phyloP scores from a whole-genome alignment of 495 filamentous ascomycete species.

The Podospora bellae-mahoneyi region DNA sequence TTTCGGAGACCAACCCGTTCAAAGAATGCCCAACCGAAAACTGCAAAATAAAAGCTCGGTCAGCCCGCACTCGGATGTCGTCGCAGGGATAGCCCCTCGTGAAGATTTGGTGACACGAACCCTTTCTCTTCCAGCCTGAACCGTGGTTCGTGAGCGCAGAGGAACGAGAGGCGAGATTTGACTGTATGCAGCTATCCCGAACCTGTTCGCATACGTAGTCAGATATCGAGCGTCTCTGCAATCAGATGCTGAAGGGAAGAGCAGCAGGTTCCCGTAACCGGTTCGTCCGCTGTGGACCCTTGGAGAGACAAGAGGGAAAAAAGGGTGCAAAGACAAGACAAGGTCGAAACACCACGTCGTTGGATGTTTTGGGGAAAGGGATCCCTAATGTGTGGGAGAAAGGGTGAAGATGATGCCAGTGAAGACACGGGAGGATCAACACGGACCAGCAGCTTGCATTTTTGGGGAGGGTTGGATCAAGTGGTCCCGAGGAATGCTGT shows the following conservation, averaged over 20 bases:
- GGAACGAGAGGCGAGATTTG: conserved; percentile 28
- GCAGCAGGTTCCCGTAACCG: conserved; percentile 38
- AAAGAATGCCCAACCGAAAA: neutral
- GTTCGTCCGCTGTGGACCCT: conserved; percentile 31
- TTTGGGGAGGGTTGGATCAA: conserved; percentile 30
- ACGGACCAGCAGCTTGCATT: conserved; percentile 34
- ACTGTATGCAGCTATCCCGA: conserved; percentile 50
- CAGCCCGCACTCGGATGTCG: neutral
- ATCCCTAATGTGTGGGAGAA: conserved; percentile 9
- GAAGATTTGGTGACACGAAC: neutral
- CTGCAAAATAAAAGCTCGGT: neutral
- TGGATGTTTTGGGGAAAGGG: conserved; percentile 9
- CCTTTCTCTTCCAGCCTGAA: conserved; percentile 11
- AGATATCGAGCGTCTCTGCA: conserved; percentile 39
- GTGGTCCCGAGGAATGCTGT: conserved; percentile 29
- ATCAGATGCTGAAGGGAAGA: conserved; percentile 24
- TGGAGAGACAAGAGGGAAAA: conserved; percentile 21
- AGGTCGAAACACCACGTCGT: conserved; percentile 28
- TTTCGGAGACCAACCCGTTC: neutral
- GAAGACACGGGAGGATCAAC: conserved; percentile 19
- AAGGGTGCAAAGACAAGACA: conserved; percentile 25
- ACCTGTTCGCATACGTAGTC: conserved; percentile 46
- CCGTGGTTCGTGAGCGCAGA: conserved; percentile 23
- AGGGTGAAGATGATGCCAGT: conserved; percentile 16
- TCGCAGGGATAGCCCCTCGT: neutral